Evolutionary conservation across 805 yeast genomes (phyloP).

Genomic region (Teunomyces pallodes): DNA sequence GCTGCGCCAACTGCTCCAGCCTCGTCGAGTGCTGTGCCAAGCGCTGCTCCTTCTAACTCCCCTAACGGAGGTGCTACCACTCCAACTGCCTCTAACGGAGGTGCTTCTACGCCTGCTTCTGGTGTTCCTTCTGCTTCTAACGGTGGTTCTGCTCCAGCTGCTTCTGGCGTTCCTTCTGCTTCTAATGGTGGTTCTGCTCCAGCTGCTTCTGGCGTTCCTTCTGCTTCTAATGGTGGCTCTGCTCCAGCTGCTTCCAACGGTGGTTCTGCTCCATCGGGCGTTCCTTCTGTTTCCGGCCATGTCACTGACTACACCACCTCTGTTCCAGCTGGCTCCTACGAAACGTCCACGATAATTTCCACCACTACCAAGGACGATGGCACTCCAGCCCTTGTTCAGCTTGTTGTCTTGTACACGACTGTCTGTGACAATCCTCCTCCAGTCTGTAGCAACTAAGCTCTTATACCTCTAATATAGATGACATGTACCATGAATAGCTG

Average conservation of each 20-base stretch:
- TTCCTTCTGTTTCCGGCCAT: conserved; percentile 2
- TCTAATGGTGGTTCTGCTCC: conserved; percentile 2
- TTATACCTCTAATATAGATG: conserved; percentile 1
- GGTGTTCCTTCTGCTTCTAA: conserved; percentile 2
- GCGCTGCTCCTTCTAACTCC: conserved; percentile 6
- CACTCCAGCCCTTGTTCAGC: conserved; percentile 6
- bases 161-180: conserved; percentile 1
- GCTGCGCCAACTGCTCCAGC: conserved; percentile 5
- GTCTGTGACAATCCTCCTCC: conserved; percentile 5
- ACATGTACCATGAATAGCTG: background rate
- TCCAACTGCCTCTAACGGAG: background rate
- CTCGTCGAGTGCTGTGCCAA: conserved; percentile 4
- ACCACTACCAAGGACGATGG: conserved; percentile 7
- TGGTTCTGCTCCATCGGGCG: background rate
- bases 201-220: background rate
- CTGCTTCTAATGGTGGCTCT: conserved; percentile 4
- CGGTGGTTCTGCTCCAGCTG: background rate
- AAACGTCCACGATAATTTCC: conserved; percentile 8
- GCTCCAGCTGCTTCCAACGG: conserved; percentile 3
- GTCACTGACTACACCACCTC: conserved; percentile 1
- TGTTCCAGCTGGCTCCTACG: conserved; percentile 8
- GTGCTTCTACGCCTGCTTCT: background rate
- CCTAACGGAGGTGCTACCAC: background rate
- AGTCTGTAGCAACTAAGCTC: background rate
- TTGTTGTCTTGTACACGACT: conserved; percentile 10